A percentile compares a stretch with the other conserved stretches of the same genome.
These are phyloP conservation scores for Babesia ovata DNA, from an alignment of 169 alveolate species.

Conservation along the genomic window DNA sequence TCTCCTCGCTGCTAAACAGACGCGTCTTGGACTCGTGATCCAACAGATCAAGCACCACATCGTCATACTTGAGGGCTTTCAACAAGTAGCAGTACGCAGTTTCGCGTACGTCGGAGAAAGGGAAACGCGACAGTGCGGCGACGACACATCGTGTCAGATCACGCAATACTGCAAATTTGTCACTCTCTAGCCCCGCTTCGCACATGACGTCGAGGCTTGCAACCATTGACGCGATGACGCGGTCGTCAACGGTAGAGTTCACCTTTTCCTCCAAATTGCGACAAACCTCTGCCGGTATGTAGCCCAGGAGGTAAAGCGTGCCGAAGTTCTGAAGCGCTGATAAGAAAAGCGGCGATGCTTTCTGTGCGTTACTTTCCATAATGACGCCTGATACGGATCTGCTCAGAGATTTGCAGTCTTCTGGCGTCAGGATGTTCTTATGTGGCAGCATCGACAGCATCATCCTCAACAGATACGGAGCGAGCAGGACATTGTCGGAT, in stretches of 20 bases:
- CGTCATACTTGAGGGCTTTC: constrained; percentile 9
- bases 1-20: constrained; percentile 48
- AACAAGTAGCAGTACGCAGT: constrained; percentile 17
- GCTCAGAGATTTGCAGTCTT: constrained; percentile 9
- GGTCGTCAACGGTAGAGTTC: constrained; percentile 16
- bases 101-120: constrained; percentile 61
- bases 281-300: constrained; percentile 19
- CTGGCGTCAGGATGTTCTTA: constrained; percentile 3
- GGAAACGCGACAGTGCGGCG: constrained; percentile 25
- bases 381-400: constrained; percentile 13
- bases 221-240: constrained; percentile 7
- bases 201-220: constrained; percentile 13
- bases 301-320: constrained; percentile 27
- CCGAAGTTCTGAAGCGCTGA: constrained; percentile 52
- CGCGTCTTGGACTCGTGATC: constrained; percentile 16
- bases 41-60: constrained; percentile 4
- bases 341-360: background rate
- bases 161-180: background rate
- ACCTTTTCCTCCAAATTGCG: constrained; percentile 8
- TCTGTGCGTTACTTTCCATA: constrained; percentile 4
- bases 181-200: background rate
- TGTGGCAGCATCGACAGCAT: constrained; percentile 15
- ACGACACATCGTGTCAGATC: constrained; percentile 14
- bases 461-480: constrained; percentile 35
- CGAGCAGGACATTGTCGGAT: constrained; percentile 24